Evolutionary conservation across 1,139 yeast genomes (phyloP), one percentile per base, ranked within the genome.

Genomic region (Yamadazyma buinensis): DNA sequence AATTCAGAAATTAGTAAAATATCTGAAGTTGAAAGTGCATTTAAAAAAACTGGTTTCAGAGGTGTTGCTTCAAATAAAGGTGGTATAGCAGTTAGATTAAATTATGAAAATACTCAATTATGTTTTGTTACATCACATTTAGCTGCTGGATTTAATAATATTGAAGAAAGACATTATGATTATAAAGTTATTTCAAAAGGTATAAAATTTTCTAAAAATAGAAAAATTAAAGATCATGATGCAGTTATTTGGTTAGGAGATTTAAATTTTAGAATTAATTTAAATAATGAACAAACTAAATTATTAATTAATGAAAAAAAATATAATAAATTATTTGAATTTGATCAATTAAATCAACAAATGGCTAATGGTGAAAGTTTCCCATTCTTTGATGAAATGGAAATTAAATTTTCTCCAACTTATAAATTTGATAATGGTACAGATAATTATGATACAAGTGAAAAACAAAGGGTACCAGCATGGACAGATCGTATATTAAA

Each of bases 51-150:
- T 0, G 99, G 99, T 0, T 66, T 92, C 34, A 95, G 95, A 14
- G 97, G 97, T 12, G 77, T 87, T 52, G 84, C 96, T 27, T 97
- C 97, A 13, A 92, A 92, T 53, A 92, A 92, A 57, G 99, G 99
- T 22, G 96, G 92, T 2, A 82, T 87, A 34, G 90, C 95, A 0
- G 84, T 88, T 10, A 70, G 97, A 43, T 78, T 92, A 57, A 72
- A 80, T 38, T 75, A 84, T 44, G 87, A 87, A 9, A 80, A 80
- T 35, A 76, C 92, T 1, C 72, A 85, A 0, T 67, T 85, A 40
- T 84, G 95, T 53, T 80, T 86, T 54, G 82, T 87, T 22, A 84
- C 88, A 34, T 84, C 95, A 3, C 99, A 92, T 65, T 68, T 63
- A 44, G 96, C 98, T 0, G 97, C 98, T 0, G 98, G 99, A 1